phyloP scores from a whole-genome alignment of 768 basidiomycete species.

The Termitomyces sp. region DNA sequence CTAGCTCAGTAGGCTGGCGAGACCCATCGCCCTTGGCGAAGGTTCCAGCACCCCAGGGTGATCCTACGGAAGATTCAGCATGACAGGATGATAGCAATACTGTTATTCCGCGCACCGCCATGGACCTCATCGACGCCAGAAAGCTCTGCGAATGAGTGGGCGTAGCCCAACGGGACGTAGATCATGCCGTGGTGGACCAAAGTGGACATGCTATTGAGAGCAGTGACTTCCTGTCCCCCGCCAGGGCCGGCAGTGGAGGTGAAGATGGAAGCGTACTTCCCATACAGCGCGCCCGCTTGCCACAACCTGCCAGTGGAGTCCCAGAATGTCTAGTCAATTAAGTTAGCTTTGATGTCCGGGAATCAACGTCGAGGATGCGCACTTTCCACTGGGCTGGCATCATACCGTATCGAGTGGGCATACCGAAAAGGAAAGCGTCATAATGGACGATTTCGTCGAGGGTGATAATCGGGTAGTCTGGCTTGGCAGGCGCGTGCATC shows the following conservation, averaged over 20 bases:
- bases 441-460: conserved; percentile 49
- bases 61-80: conserved; percentile 40
- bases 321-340: conserved; percentile 61
- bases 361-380: neutral
- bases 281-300: conserved; percentile 54
- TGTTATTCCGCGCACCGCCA: conserved; percentile 44
- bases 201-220: conserved; percentile 48
- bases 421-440: conserved; percentile 75
- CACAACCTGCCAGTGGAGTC: conserved; percentile 72
- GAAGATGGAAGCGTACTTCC: conserved; percentile 76
- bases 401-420: conserved; percentile 79
- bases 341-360: neutral
- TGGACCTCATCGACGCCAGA: conserved; percentile 48
- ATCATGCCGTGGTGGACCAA: conserved; percentile 70
- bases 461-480: conserved; percentile 64
- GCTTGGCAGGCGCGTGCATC: conserved; percentile 73
- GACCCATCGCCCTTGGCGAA: no score
- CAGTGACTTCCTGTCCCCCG: conserved; percentile 73
- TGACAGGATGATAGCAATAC: neutral
- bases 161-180: conserved; percentile 72
- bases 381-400: conserved; percentile 85
- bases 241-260: conserved; percentile 68
- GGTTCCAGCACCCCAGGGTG: no score
- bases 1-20: no score
- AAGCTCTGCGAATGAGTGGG: conserved; percentile 34